Percentiles rank a stretch among this genome's conserved stretches.
phyloP scores from a whole-genome alignment of 129 eudicot species.

The Helianthus tuberosus region DNA sequence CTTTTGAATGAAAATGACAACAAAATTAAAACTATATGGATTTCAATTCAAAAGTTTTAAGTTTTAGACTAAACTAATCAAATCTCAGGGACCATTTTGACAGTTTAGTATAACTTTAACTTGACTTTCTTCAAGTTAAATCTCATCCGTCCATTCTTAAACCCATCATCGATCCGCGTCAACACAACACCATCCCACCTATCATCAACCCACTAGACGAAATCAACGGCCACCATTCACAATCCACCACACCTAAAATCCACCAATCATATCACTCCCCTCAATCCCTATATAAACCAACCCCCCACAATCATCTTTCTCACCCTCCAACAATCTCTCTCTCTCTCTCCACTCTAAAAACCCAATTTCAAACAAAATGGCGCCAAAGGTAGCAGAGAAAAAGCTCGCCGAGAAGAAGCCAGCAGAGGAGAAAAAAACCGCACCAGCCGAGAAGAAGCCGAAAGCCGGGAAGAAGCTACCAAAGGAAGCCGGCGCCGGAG shows the following conservation, averaged over 20 bases:
- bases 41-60: too few relatives aligned
- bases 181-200: neutral
- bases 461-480: conserved; percentile 37
- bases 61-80: too few relatives aligned
- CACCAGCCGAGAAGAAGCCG: conserved; percentile 42
- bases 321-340: neutral
- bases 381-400: conserved; percentile 44
- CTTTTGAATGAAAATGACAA: too few relatives aligned
- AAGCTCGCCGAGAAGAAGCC: conserved; percentile 32
- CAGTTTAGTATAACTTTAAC: too few relatives aligned
- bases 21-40: too few relatives aligned
- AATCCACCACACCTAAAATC: neutral
- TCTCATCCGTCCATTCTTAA: neutral
- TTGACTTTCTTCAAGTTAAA: neutral
- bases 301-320: neutral
- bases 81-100: too few relatives aligned
- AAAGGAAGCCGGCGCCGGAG: conserved; percentile 28
- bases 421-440: neutral
- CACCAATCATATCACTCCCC: neutral
- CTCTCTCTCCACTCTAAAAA: neutral
- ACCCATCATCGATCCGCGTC: conserved; percentile 3
- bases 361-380: conserved; percentile 22
- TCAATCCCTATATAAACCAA: neutral
- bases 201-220: neutral
- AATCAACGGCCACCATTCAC: conserved; percentile 2